Evolutionary conservation across 306 rosid species (phyloP), one percentile per base, ranked within the genome.

Genomic region (Cucumis melo): DNA sequence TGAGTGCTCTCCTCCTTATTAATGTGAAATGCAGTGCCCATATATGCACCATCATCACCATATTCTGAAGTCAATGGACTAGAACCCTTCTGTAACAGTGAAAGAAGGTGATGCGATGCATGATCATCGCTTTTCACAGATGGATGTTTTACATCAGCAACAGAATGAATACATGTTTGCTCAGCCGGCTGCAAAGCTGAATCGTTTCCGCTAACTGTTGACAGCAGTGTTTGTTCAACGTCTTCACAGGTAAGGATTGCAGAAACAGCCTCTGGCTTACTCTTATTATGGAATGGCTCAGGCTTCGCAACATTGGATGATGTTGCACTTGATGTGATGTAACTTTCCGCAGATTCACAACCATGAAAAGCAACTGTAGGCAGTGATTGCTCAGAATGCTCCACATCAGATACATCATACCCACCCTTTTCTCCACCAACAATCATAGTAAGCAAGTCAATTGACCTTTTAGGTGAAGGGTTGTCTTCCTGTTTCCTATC

Each of bases 171-270:
- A 72, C 78, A 78, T 67, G 77, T 86, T 83, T 83, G 87, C 72
- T 66, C 74, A 56, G 85, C 77, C 27, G 79, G 89, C 73, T 38
- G 84, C 82, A 76, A 50, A 51, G 84, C 64, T 4, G 85, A 79
- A 54, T 79, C 86, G 78, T 77, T 90, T 32, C 75, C 93, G 44
- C 80, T 61, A 78, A 95, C 84, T 84, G 83, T 95, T n/a, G 88
- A 90, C 79, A 95, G 82, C 73, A 95, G 88, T 15, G 97, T 86
- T 81, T 95, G 96, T 86, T 95, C 99, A 53, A 95, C 91, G 78
- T 90, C 96, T 86, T 92, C 97, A 82, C 99, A 95, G 48, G 98
- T 95, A 76, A 95, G 91, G 82, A 95, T 91, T 23, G 90, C 86
- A 19, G 89, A 82, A 68, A 87, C 84, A 78, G 83, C 82, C 85